Evolutionary conservation across 805 yeast genomes (phyloP).

Genomic region (Lipomyces kockii): DNA sequence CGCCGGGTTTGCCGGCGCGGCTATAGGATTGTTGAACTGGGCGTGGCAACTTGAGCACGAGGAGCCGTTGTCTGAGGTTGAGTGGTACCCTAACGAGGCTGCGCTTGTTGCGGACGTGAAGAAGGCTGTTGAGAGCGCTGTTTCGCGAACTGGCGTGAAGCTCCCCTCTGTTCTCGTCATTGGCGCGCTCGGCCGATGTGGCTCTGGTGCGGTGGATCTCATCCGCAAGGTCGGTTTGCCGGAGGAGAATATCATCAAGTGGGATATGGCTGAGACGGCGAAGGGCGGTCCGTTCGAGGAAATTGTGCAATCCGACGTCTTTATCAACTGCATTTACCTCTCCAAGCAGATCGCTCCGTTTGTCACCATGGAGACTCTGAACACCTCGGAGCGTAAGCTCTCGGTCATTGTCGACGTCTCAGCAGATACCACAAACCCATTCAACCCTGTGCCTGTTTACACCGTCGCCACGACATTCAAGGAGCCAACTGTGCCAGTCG

Average conservation of each 20-base stretch:
- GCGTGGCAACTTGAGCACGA: conserved; percentile 84
- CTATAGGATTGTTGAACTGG: conserved; percentile 93
- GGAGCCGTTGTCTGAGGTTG: conserved; percentile 71
- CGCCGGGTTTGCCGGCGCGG: conserved; percentile 99
- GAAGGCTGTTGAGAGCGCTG: conserved; percentile 38
- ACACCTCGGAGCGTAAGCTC: conserved; percentile 69
- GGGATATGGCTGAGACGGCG: conserved; percentile 98
- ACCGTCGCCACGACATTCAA: conserved; percentile 85
- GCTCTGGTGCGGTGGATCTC: conserved; percentile 92
- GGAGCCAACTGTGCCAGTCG: conserved; percentile 86
- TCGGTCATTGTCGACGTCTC: conserved; percentile 96
- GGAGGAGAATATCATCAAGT: conserved; percentile 76
- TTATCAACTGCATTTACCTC: conserved; percentile 93
- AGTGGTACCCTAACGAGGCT: conserved; percentile 81
- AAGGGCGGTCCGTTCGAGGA: conserved; percentile 97
- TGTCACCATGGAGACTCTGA: conserved; percentile 69
- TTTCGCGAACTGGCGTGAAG: conserved; percentile 57
- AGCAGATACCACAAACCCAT: conserved; percentile 98
- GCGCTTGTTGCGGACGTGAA: conserved; percentile 75
- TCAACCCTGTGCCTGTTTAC: conserved; percentile 96
- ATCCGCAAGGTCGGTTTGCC: conserved; percentile 86
- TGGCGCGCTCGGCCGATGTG: conserved; percentile 99
- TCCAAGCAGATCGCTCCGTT: conserved; percentile 95
- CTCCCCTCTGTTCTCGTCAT: conserved; percentile 74
- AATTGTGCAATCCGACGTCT: conserved; percentile 84